These are phyloP conservation scores for Megacollybia platyphylla DNA, from an alignment of 1,284 basidiomycete species.

Conservation along the genomic window DNA sequence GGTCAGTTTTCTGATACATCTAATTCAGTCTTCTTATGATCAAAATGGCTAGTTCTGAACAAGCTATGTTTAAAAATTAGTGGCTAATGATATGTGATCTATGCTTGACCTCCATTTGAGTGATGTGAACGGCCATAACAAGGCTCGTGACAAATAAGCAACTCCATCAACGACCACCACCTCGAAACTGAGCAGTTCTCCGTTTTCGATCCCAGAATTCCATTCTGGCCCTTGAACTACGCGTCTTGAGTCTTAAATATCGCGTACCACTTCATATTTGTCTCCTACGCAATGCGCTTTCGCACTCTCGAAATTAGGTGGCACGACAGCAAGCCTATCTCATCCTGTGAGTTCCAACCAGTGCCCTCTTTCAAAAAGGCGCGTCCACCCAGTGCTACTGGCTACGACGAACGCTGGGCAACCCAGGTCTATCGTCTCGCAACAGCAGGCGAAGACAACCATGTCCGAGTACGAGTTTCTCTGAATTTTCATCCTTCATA, in stretches of 20 bases:
- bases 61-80: neutral
- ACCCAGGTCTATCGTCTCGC: constrained; percentile 78
- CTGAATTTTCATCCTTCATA: constrained; percentile 3
- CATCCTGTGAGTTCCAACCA: constrained; percentile 89
- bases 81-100: neutral
- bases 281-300: constrained; percentile 50
- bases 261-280: neutral
- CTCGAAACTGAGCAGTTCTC: neutral
- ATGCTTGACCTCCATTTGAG: neutral
- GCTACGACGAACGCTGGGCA: constrained; percentile 19
- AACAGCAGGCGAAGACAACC: constrained; percentile 94
- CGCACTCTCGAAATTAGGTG: constrained; percentile 83
- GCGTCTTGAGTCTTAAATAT: neutral
- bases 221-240: neutral
- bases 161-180: neutral
- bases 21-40: neutral
- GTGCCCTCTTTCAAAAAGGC: constrained; percentile 55
- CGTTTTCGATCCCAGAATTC: neutral
- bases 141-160: neutral
- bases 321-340: constrained; percentile 93
- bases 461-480: constrained; percentile 70
- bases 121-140: neutral
- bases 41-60: neutral
- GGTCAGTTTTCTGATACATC: constrained; percentile 28
- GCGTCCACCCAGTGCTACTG: constrained; percentile 31